phyloP scores from a whole-genome alignment of 768 basidiomycete species.

The Dioszegia crocea region DNA sequence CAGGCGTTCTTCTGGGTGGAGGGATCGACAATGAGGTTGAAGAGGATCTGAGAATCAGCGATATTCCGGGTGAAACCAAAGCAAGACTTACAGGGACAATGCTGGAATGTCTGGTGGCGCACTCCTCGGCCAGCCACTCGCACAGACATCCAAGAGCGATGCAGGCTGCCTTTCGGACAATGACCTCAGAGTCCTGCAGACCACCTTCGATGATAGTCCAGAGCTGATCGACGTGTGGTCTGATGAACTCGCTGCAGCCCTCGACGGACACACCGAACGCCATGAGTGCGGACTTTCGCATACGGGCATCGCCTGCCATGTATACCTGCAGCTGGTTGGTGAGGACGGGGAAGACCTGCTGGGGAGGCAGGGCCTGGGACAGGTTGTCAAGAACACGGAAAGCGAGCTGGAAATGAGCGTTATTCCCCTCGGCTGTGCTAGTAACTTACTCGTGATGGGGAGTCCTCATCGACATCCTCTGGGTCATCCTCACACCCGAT shows the following conservation, averaged over 20 bases:
- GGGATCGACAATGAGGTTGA: constrained; percentile 81
- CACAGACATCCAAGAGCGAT: constrained; percentile 91
- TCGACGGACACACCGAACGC: constrained; percentile 93
- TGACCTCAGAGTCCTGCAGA: constrained; percentile 73
- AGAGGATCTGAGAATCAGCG: constrained; percentile 63
- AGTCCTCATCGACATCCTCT: constrained; percentile 80
- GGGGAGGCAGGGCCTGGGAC: constrained; percentile 84
- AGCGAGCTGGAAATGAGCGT: constrained; percentile 61
- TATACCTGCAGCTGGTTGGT: constrained; percentile 76
- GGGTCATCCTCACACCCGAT: constrained; percentile 91
- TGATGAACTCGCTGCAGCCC: constrained; percentile 97
- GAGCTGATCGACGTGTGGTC: constrained; percentile 79
- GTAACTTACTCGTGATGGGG: constrained; percentile 74
- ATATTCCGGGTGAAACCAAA: not conserved
- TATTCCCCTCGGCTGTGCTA: not conserved
- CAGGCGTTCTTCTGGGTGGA: constrained; percentile 89
- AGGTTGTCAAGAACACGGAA: constrained; percentile 91
- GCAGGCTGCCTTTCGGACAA: constrained; percentile 92
- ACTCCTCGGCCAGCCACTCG: constrained; percentile 95
- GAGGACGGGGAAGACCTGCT: constrained; percentile 91
- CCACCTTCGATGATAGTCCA: constrained; percentile 93
- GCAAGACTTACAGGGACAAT: constrained; percentile 67
- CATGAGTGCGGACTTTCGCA: constrained; percentile 88
- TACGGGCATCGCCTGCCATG: constrained; percentile 72
- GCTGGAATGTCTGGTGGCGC: constrained; percentile 68